These are phyloP conservation scores for Ceratobasidium sp. DNA, from an alignment of 1,284 basidiomycete genomes.

Conservation along the genomic window DNA sequence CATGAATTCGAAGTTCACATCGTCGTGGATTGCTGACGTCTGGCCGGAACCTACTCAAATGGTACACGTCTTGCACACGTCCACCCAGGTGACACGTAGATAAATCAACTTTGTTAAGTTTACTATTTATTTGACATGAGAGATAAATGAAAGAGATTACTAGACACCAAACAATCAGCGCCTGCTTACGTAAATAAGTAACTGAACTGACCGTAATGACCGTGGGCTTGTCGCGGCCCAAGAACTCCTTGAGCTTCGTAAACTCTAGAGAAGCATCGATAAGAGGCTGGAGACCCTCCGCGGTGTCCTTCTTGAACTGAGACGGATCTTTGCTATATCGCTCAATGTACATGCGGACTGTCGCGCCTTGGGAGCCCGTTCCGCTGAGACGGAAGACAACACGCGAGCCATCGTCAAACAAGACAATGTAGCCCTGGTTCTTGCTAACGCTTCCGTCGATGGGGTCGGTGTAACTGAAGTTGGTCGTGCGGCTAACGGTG, in stretches of 20 bases:
- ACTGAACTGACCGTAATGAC: slow-evolving; percentile 87
- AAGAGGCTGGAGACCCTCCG: slow-evolving; percentile 91
- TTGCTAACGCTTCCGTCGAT: slow-evolving; percentile 94
- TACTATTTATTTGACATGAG: slow-evolving; percentile 1
- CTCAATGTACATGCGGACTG: slow-evolving; percentile 92
- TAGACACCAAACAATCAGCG: slow-evolving; percentile 21
- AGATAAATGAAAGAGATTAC: slow-evolving; percentile 16
- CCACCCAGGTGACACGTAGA: neutral
- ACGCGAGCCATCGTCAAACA: slow-evolving; percentile 91
- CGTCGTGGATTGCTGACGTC: neutral
- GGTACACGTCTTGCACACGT: too few species aligned
- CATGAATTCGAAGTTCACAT: neutral
- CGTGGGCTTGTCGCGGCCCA: slow-evolving; percentile 90
- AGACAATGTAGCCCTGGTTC: slow-evolving; percentile 96
- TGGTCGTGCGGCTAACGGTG: slow-evolving; percentile 82
- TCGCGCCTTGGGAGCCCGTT: slow-evolving; percentile 96
- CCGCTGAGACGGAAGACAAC: slow-evolving; percentile 97
- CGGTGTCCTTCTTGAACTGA: slow-evolving; percentile 84
- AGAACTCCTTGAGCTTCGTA: slow-evolving; percentile 87
- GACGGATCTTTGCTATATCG: slow-evolving; percentile 87
- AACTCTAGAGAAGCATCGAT: slow-evolving; percentile 93
- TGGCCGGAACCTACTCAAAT: neutral
- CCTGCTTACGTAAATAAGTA: neutral
- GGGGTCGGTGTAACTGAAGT: slow-evolving; percentile 98
- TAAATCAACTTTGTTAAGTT: slow-evolving; percentile 2